A percentile compares a stretch with the other conserved stretches of the same genome.
These are phyloP conservation scores for Clarireedia sp. DNA, from an alignment of 2,329 filamentous ascomycete genomes.

Conservation along the genomic window DNA sequence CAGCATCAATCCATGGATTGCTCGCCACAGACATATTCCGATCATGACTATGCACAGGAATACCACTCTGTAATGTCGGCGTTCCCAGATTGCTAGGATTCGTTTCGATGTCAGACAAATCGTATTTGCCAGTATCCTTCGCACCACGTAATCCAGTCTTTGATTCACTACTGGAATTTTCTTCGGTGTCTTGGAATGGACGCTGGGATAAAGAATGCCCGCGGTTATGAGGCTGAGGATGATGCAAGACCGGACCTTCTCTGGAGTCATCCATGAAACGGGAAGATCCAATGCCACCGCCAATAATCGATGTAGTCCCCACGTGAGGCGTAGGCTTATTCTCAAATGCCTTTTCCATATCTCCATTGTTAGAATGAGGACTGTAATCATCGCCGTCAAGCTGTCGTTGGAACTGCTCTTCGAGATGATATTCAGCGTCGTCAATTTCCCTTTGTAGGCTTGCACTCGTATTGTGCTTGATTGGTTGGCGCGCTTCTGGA, in stretches of 20 bases:
- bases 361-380: constrained; percentile 41
- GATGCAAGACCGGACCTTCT: constrained; percentile 54
- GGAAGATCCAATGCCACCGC: constrained; percentile 22
- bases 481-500: constrained; percentile 50
- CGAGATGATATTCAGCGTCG: constrained; percentile 76
- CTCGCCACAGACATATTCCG: constrained; percentile 48
- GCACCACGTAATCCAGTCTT: constrained; percentile 13
- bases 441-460: constrained; percentile 79
- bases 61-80: constrained; percentile 45
- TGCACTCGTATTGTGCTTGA: constrained; percentile 62
- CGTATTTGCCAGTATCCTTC: constrained; percentile 29
- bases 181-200: constrained; percentile 51
- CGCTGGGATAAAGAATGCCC: constrained; percentile 64
- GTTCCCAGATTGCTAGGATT: constrained; percentile 67
- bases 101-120: constrained; percentile 61
- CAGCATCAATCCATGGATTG: constrained; percentile 55
- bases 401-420: constrained; percentile 70
- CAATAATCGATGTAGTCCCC: constrained; percentile 19
- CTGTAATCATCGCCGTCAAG: constrained; percentile 73
- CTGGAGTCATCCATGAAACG: constrained; percentile 44
- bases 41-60: constrained; percentile 42
- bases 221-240: constrained; percentile 66
- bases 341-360: constrained; percentile 17
- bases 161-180: constrained; percentile 23
- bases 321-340: constrained; percentile 13